Evolutionary conservation across 2,329 filamentous ascomycete species (phyloP), one percentile per base, ranked within the genome.

Genomic region (Aspergillus sp.): DNA sequence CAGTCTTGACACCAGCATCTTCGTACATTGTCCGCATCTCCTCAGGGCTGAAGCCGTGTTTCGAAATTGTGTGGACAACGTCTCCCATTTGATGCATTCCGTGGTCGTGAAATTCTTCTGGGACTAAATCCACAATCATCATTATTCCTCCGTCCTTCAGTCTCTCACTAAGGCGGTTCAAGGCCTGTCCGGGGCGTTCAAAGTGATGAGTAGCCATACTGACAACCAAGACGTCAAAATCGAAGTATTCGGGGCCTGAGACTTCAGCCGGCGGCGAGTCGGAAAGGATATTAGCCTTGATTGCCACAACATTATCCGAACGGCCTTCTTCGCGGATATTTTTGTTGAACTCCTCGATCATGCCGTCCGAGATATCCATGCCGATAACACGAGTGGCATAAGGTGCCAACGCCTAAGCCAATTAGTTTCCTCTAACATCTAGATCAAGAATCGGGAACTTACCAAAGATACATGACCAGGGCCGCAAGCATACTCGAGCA

Each of bases 401-500:
- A 2, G 86, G 84, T 1, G 81, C 83, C 13, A 89, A 78, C 13
- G 84, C 79, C 83, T 66, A 38, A 22, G 39, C 30, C n/a, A 11
- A 39, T 62, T 39, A 63, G 53, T n/a, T 12, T 26, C n/a, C 15
- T 11, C 20, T n/a, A 18, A 7, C 15, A 4, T 13, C 17, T n/a
- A 18, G 8, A 52, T 48, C 20, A 41, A 8, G 24, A 32, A 3
- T 55, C n/a, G 26, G 24, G 49, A 6, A 74, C 80, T 63, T 68
- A 89, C 87, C 71, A 82, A 80, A 12, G 87, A 88, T 61, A 90
- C 78, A 54, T 84, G 73, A 2, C 88, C 88, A 5, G 87, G 87
- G 8, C 89, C 89, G 68, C 89, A 92, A 15, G 89, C 89, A 72
- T 92, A 93, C 69, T 93, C 89, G 2, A 92, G 77, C 18, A 91